Evolutionary conservation across 2,329 filamentous ascomycete species (phyloP), one percentile per base, ranked within the genome.

Genomic region (Epichloe bromicola): DNA sequence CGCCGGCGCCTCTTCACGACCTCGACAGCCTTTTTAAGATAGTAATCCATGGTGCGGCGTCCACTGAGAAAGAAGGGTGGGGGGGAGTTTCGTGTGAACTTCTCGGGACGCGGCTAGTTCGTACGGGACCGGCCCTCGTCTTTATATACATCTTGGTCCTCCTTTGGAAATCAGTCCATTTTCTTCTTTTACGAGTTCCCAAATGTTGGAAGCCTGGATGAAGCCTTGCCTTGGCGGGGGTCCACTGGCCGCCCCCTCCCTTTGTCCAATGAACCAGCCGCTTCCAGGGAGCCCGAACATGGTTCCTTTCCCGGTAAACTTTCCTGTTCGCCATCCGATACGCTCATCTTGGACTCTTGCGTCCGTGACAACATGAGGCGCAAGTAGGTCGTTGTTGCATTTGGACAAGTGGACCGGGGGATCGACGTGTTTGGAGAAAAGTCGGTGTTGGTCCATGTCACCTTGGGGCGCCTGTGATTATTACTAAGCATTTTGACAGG

Each of bases 11-110:
- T 51, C 39, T 51, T 51, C 14, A 51, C 50, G 33, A 33, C 34
- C 33, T 41, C 38, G 23, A 51, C 50, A 15, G 50, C 50, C 26
- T 51, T 51, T 34, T 46, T 46, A 19, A 51, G 1, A 37, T 43
- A 51, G 39, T 51, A 51, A 11, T 51, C 39, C 50, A 51, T 48
- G n/a, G 36, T 30, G 8, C n/a, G 15, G 46, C 12, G 17, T 45
- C 14, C 17, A n/a, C 5, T 14, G 10, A 10, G 30, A 11, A 4
- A 26, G 3, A 4, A 1, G 0, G 23, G 23, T 5, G 5, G 6
- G 23, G 23, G n/a, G n/a, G n/a, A n/a, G n/a, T n/a, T 30, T 30
- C 8, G 3, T 11, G 30, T 30, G 26, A 30, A 10, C 0, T 30
- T 10, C 1, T 30, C 8, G 8, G 2, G 8, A 10, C 8, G 8